phyloP scores from a whole-genome alignment of 1,139 yeast species.

The Pichia inconspicua region DNA sequence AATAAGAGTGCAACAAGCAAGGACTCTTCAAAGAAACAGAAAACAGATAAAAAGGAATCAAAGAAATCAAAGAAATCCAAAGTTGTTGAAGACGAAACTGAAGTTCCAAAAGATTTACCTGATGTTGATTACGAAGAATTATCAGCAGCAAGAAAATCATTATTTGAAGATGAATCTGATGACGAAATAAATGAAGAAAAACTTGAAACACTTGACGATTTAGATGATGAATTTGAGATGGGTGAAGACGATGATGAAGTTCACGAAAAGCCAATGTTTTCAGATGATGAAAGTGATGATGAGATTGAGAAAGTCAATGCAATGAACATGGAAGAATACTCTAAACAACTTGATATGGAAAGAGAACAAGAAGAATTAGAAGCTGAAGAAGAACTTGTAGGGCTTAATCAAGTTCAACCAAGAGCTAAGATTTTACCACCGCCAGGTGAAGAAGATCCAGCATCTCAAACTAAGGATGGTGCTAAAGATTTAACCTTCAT shows the following conservation, averaged over 20 bases:
- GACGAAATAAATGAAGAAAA: constrained; percentile 37
- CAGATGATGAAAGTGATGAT: constrained; percentile 66
- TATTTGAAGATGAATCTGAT: constrained; percentile 66
- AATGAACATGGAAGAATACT: constrained; percentile 79
- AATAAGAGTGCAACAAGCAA: constrained; percentile 14
- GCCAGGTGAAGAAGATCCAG: constrained; percentile 46
- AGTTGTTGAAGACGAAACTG: constrained; percentile 31
- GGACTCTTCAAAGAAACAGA: constrained; percentile 16
- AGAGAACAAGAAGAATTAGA: constrained; percentile 68
- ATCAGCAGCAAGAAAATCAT: constrained; percentile 58
- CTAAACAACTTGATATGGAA: constrained; percentile 62
- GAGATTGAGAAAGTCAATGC: constrained; percentile 77
- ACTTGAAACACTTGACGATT: constrained; percentile 52
- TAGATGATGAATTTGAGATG: constrained; percentile 25
- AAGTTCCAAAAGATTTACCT: constrained; percentile 44
- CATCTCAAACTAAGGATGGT: constrained; percentile 37
- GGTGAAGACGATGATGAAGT: constrained; percentile 35
- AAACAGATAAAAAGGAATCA: constrained; percentile 17
- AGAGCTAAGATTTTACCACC: constrained; percentile 64
- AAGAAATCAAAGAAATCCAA: constrained; percentile 24
- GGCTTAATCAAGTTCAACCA: constrained; percentile 55
- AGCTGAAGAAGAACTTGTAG: constrained; percentile 66
- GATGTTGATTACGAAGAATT: constrained; percentile 61
- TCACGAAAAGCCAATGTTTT: constrained; percentile 69
- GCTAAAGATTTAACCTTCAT: constrained; percentile 73